Evolutionary conservation across 805 yeast genomes (phyloP).

Genomic region (Wickerhamomyces rabaulensis): DNA sequence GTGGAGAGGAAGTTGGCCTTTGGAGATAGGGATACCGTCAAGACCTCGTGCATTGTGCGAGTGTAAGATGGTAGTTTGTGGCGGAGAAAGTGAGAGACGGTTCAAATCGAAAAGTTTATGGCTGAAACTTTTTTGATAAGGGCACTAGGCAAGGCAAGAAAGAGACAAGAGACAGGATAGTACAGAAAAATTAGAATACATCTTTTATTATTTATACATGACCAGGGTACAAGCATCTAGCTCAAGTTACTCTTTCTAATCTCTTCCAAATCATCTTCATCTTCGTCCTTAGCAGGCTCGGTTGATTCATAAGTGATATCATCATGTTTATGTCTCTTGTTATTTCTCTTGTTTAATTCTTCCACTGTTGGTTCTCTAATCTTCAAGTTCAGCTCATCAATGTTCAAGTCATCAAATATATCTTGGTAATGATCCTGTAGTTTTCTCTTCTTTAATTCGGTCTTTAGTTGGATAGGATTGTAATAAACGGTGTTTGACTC

Average conservation of each 20-base stretch:
- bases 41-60: slow-evolving; percentile 57
- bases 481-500: slow-evolving; percentile 61
- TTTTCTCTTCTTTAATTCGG: slow-evolving; percentile 82
- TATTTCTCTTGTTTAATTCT: slow-evolving; percentile 66
- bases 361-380: slow-evolving; percentile 69
- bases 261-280: slow-evolving; percentile 19
- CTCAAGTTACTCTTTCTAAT: slow-evolving; percentile 3
- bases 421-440: slow-evolving; percentile 47
- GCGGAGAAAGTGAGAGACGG: neutral
- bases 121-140: neutral
- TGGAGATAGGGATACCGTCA: slow-evolving; percentile 72
- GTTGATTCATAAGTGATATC: slow-evolving; percentile 71
- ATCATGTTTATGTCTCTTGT: slow-evolving; percentile 62
- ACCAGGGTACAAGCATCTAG: neutral
- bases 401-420: slow-evolving; percentile 48
- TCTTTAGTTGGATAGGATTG: slow-evolving; percentile 70
- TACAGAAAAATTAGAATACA: neutral
- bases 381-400: slow-evolving; percentile 55
- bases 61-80: neutral
- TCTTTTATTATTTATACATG: neutral
- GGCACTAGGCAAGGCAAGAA: no score
- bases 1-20: slow-evolving; percentile 69
- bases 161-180: no score
- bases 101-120: neutral
- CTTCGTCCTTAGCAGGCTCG: slow-evolving; percentile 30